phyloP scores from a whole-genome alignment of 768 basidiomycete genomes.

The Lentinus brumalis region DNA sequence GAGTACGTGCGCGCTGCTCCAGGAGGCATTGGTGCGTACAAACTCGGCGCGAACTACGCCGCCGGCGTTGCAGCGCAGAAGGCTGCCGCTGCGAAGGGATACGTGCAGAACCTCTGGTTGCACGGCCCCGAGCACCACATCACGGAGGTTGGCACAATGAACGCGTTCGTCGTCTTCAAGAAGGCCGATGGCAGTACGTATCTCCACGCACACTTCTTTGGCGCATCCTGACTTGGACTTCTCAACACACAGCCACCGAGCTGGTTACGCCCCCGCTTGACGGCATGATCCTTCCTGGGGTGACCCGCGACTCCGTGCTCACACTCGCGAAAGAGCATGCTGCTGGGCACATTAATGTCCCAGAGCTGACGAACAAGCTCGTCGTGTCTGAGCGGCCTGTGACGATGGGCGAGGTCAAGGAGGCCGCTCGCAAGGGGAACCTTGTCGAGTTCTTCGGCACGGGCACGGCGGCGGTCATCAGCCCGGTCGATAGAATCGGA shows the following conservation, averaged over 20 bases:
- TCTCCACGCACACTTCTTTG: not conserved
- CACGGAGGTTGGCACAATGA: slow-evolving; percentile 88
- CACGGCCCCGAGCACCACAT: slow-evolving; percentile 61
- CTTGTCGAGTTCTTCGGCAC: slow-evolving; percentile 54
- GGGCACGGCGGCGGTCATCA: slow-evolving; percentile 57
- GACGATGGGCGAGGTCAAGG: slow-evolving; percentile 75
- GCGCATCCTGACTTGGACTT: not conserved
- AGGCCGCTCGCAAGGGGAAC: slow-evolving; percentile 40
- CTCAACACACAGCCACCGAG: slow-evolving; percentile 42
- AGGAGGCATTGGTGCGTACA: slow-evolving; percentile 81
- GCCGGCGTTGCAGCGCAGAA: slow-evolving; percentile 86
- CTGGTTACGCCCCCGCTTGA: slow-evolving; percentile 68
- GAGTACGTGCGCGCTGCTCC: slow-evolving; percentile 50
- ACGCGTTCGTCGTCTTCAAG: slow-evolving; percentile 82
- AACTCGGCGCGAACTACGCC: slow-evolving; percentile 88
- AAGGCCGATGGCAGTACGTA: slow-evolving; percentile 62
- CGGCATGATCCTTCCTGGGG: slow-evolving; percentile 69
- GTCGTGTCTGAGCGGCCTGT: slow-evolving; percentile 69
- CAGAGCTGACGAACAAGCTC: slow-evolving; percentile 56
- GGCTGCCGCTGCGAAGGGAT: slow-evolving; percentile 72
- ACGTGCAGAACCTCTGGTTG: slow-evolving; percentile 89
- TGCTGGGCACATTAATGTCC: slow-evolving; percentile 43
- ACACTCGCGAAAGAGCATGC: slow-evolving; percentile 59
- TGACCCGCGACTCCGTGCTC: slow-evolving; percentile 60
- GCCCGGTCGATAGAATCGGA: slow-evolving; percentile 55